A percentile compares a stretch with the other conserved stretches of the same genome.
Conservation (phyloP, 306 rosid genomes). For the Vigna unguiculata region DNA sequence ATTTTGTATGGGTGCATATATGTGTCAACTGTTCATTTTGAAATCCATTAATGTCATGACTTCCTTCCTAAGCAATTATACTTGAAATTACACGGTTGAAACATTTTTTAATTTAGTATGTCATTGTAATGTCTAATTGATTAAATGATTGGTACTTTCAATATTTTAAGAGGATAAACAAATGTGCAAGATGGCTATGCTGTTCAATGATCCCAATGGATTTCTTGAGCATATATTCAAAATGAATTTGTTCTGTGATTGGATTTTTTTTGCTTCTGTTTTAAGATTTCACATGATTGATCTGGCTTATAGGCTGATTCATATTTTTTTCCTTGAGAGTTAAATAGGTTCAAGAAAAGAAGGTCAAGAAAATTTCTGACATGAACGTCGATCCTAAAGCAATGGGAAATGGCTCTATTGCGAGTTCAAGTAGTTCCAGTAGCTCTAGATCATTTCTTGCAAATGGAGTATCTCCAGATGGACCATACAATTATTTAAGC, state of each 20-base stretch:
- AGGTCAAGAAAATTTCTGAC: slow-evolving; percentile 90
- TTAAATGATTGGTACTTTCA: background rate
- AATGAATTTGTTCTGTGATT: background rate
- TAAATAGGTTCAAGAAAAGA: slow-evolving; percentile 95
- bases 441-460: slow-evolving; percentile 68
- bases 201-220: slow-evolving; percentile 16
- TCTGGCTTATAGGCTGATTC: slow-evolving; percentile 41
- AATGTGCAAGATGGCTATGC: slow-evolving; percentile 12
- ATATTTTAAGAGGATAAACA: slow-evolving; percentile 11
- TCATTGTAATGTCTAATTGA: slow-evolving; percentile 5
- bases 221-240: slow-evolving; percentile 31
- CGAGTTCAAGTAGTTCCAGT: slow-evolving; percentile 83
- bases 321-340: slow-evolving; percentile 42
- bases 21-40: slow-evolving; percentile 22
- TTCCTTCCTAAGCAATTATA: background rate
- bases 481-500: slow-evolving; percentile 60
- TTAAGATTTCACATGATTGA: slow-evolving; percentile 26
- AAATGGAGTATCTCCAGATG: slow-evolving; percentile 81
- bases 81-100: background rate
- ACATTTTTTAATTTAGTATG: slow-evolving; percentile 3
- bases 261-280: background rate
- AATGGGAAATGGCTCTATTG: slow-evolving; percentile 79
- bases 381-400: slow-evolving; percentile 86
- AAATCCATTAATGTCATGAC: slow-evolving; percentile 10
- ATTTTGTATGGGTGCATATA: slow-evolving; percentile 8